Conservation (phyloP, 331 rosid species). For the Quercus phellos region DNA sequence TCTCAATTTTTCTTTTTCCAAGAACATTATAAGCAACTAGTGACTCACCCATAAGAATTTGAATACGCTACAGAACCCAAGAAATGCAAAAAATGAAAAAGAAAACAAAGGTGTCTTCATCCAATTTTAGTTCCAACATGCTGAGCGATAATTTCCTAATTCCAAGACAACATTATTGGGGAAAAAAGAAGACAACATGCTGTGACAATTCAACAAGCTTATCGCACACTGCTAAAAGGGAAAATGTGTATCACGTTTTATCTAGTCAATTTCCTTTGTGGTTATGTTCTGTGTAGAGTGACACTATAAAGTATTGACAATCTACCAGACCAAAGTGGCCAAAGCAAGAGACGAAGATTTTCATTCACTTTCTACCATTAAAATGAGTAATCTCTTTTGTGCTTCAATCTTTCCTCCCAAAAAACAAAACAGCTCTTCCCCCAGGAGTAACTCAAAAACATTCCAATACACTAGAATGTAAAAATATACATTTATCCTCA, state of each 20-base stretch:
- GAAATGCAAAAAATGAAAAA: too few relatives aligned
- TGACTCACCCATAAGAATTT: too few relatives aligned
- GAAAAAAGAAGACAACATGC: too few relatives aligned
- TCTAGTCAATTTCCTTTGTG: neutral
- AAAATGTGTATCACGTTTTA: neutral
- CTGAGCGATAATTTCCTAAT: neutral
- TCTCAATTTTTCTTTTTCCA: too few relatives aligned
- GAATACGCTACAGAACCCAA: too few relatives aligned
- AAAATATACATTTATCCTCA: conserved; percentile 1
- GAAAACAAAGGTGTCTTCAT: too few relatives aligned
- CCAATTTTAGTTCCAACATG: too few relatives aligned
- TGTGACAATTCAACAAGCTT: neutral
- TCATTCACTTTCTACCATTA: neutral
- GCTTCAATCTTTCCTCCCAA: neutral
- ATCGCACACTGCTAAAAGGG: neutral
- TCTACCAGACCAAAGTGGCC: too few relatives aligned
- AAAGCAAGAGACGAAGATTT: neutral
- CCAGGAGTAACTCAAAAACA: too few relatives aligned
- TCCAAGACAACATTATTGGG: neutral
- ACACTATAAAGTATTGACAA: neutral
- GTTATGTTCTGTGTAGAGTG: neutral
- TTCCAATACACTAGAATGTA: conserved; percentile 2
- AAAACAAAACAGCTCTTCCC: too few relatives aligned
- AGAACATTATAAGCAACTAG: too few relatives aligned
- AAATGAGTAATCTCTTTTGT: neutral